Evolutionary conservation across 1,139 yeast species (phyloP).

Genomic region (Eremothecium sinecaudum): DNA sequence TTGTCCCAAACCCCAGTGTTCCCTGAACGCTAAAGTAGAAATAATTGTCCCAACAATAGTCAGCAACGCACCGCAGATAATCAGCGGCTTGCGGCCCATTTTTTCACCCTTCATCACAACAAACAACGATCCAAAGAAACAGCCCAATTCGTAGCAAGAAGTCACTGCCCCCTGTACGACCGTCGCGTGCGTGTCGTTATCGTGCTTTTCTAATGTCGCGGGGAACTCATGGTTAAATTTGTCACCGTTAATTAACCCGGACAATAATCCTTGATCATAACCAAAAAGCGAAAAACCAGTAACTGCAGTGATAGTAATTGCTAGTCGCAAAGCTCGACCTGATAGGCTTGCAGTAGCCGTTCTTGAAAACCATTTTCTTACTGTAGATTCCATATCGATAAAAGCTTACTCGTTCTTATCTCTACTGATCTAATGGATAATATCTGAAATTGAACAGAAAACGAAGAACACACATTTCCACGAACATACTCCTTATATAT

Average conservation of each 20-base stretch:
- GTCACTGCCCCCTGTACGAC: conserved; percentile 61
- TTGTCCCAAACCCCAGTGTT: conserved; percentile 46
- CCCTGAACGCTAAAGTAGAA: conserved; percentile 49
- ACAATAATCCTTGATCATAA: conserved; percentile 75
- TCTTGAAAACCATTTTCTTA: conserved; percentile 12
- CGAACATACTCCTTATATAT: too few species aligned
- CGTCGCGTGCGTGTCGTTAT: conserved; percentile 32
- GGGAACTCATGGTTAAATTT: conserved; percentile 54
- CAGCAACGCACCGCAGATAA: conserved; percentile 48
- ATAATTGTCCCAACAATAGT: conserved; percentile 57
- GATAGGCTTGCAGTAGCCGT: conserved; percentile 17
- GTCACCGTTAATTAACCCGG: conserved; percentile 55
- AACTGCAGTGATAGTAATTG: conserved; percentile 50
- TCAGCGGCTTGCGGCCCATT: conserved; percentile 57
- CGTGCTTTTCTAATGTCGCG: conserved; percentile 34
- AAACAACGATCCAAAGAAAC: conserved; percentile 63
- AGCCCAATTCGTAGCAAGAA: conserved; percentile 66
- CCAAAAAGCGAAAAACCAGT: conserved; percentile 67
- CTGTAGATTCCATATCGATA: too few species aligned
- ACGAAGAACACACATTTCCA: too few species aligned
- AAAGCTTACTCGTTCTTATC: too few species aligned
- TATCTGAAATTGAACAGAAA: too few species aligned
- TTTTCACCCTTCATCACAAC: conserved; percentile 56
- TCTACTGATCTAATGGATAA: too few species aligned
- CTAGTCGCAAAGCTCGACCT: conserved; percentile 37